phyloP scores from a whole-genome alignment of 768 basidiomycete species.

The Trametopsis cervina region DNA sequence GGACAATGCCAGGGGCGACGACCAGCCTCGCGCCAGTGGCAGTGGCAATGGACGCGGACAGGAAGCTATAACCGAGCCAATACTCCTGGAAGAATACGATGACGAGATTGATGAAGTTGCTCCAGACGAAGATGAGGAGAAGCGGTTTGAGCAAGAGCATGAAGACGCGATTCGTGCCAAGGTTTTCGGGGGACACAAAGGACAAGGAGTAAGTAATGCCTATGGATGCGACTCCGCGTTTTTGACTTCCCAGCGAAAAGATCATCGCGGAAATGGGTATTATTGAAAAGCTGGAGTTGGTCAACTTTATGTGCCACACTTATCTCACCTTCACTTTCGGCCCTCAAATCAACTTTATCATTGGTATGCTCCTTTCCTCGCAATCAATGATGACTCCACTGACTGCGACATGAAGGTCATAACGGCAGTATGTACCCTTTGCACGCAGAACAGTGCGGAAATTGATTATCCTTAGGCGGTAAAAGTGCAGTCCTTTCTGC shows the following conservation, averaged over 20 bases:
- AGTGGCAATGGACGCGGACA: not conserved
- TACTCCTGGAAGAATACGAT: constrained; percentile 24
- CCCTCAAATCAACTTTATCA: constrained; percentile 95
- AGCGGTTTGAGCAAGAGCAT: constrained; percentile 56
- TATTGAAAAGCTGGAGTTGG: constrained; percentile 79
- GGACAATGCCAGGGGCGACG: constrained; percentile 23
- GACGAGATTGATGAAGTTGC: constrained; percentile 19
- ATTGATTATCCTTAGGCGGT: constrained; percentile 52
- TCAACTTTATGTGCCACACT: constrained; percentile 96
- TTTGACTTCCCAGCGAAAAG: constrained; percentile 32
- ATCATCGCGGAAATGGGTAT: constrained; percentile 81
- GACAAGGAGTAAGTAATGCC: constrained; percentile 37
- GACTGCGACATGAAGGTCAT: constrained; percentile 46
- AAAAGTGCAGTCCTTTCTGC: constrained; percentile 94
- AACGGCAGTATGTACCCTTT: constrained; percentile 72
- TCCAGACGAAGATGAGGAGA: constrained; percentile 49
- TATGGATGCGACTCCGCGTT: not conserved
- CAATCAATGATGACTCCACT: not conserved
- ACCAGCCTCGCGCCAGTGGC: constrained; percentile 12
- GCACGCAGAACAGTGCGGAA: not conserved
- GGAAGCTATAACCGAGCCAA: not conserved
- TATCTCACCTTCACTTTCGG: constrained; percentile 80
- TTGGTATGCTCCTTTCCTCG: constrained; percentile 43
- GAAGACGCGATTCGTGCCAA: constrained; percentile 48
- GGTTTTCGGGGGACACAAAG: constrained; percentile 38